A percentile compares a stretch with the other conserved stretches of the same genome.
phyloP scores from a whole-genome alignment of 2,329 filamentous ascomycete species.

The Madurella fahalii region DNA sequence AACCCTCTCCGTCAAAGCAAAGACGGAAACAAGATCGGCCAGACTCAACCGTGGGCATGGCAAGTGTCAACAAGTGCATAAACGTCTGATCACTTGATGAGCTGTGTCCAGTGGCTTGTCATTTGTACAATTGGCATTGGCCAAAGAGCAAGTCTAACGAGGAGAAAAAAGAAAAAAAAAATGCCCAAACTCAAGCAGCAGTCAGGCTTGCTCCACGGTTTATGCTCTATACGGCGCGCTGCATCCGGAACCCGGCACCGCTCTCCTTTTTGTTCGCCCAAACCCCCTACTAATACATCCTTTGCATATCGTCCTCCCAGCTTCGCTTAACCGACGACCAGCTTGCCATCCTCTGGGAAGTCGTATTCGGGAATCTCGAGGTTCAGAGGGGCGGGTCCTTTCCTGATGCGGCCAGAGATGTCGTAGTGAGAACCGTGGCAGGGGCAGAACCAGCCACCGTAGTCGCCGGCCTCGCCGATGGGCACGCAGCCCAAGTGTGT shows the following conservation, averaged over 20 bases:
- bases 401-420: constrained; percentile 96
- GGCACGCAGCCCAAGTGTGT: constrained; percentile 98
- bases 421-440: constrained; percentile 99
- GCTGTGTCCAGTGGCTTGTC: constrained; percentile 1
- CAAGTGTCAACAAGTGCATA: too few species aligned
- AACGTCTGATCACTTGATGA: neutral
- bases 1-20: too few species aligned
- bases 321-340: constrained; percentile 82
- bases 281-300: constrained; percentile 18
- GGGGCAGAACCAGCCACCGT: constrained; percentile 98
- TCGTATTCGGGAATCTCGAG: constrained; percentile 90
- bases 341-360: constrained; percentile 83
- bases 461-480: constrained; percentile 98
- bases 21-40: too few species aligned
- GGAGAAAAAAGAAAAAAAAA: constrained; percentile 2
- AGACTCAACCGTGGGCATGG: too few species aligned
- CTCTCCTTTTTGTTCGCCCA: constrained; percentile 11
- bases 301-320: neutral
- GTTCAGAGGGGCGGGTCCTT: constrained; percentile 95
- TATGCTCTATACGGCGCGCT: constrained; percentile 18
- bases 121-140: constrained; percentile 15
- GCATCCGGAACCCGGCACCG: constrained; percentile 13
- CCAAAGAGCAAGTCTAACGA: constrained; percentile 12
- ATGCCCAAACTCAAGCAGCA: constrained; percentile 16
- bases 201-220: constrained; percentile 19